These are phyloP conservation scores for Phytopythium cucurbitacearum DNA, from an alignment of 352 stramenopile genomes.

Conservation along the genomic window DNA sequence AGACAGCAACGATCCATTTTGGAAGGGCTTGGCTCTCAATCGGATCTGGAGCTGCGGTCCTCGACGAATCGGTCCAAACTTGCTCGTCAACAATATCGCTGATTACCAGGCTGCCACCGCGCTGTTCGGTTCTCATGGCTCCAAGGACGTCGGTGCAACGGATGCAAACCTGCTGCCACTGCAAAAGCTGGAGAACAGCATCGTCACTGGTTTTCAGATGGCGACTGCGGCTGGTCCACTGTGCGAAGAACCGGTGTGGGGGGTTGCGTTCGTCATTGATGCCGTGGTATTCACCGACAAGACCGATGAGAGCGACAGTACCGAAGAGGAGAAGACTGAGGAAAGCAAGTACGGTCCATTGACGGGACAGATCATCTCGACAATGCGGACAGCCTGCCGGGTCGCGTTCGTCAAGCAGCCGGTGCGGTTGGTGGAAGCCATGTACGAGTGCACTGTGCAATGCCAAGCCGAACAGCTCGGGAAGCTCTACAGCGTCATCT, in stretches of 20 bases:
- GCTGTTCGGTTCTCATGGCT: slow-evolving; percentile 12
- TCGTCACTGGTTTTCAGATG: slow-evolving; percentile 84
- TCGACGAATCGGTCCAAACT: slow-evolving; percentile 63
- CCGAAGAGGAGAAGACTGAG: slow-evolving; percentile 16
- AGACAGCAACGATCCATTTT: slow-evolving; percentile 43
- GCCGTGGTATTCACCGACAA: slow-evolving; percentile 58
- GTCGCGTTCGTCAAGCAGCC: slow-evolving; percentile 80
- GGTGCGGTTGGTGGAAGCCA: slow-evolving; percentile 88
- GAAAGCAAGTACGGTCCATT: slow-evolving; percentile 60
- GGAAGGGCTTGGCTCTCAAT: slow-evolving; percentile 42
- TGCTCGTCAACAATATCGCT: slow-evolving; percentile 75
- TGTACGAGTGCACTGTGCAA: slow-evolving; percentile 89
- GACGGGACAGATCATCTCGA: slow-evolving; percentile 80
- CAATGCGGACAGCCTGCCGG: slow-evolving; percentile 66
- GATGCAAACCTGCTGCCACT: slow-evolving; percentile 25
- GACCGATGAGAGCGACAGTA: slow-evolving; percentile 19
- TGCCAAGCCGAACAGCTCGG: slow-evolving; percentile 89
- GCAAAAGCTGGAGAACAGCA: slow-evolving; percentile 70
- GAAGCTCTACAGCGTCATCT: slow-evolving; percentile 93
- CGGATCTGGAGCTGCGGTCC: slow-evolving; percentile 76
- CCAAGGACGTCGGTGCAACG: neutral
- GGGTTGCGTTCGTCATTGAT: slow-evolving; percentile 87
- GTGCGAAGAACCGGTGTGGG: slow-evolving; percentile 89
- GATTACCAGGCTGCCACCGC: slow-evolving; percentile 20
- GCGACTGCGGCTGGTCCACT: slow-evolving; percentile 78